phyloP scores from a whole-genome alignment of 2,329 filamentous ascomycete species.

The Phyllosticta citrichinensis region DNA sequence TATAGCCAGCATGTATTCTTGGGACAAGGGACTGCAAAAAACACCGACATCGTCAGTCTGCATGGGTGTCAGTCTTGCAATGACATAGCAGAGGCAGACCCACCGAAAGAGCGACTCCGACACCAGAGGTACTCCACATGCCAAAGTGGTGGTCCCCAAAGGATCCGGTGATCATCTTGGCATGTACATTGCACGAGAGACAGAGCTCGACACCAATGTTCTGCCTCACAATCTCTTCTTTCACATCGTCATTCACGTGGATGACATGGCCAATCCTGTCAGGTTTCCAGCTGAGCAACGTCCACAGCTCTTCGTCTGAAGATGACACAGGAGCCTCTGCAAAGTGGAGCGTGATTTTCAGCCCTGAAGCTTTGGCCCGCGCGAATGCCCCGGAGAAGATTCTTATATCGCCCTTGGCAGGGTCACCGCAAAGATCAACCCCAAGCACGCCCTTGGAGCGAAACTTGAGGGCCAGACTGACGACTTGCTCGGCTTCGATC shows the following conservation, averaged over 20 bases:
- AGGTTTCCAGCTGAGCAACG: slow-evolving; percentile 56
- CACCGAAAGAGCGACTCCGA: slow-evolving; percentile 54
- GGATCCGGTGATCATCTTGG: slow-evolving; percentile 58
- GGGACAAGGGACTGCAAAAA: slow-evolving; percentile 64
- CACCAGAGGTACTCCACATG: slow-evolving; percentile 53
- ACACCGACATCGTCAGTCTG: slow-evolving; percentile 79
- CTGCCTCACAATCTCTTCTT: slow-evolving; percentile 42
- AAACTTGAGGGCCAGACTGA: slow-evolving; percentile 53
- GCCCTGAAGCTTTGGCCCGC: slow-evolving; percentile 43
- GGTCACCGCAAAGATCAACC: slow-evolving; percentile 72
- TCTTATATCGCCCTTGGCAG: slow-evolving; percentile 50
- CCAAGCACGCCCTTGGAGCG: slow-evolving; percentile 52
- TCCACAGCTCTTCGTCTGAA: slow-evolving; percentile 49
- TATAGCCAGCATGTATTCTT: slow-evolving; percentile 66
- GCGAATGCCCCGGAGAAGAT: slow-evolving; percentile 51
- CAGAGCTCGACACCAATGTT: slow-evolving; percentile 64
- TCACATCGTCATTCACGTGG: slow-evolving; percentile 54
- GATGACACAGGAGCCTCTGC: slow-evolving; percentile 55
- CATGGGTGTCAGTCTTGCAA: slow-evolving; percentile 11
- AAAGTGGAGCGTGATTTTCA: slow-evolving; percentile 68
- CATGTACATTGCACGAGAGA: slow-evolving; percentile 70
- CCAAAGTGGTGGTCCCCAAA: slow-evolving; percentile 66
- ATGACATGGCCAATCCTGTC: slow-evolving; percentile 70
- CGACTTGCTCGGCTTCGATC: slow-evolving; percentile 51
- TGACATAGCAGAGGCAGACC: slow-evolving; percentile 28